Conservation (phyloP, 2,329 filamentous ascomycete species). For the Lasiodiplodia sp. region DNA sequence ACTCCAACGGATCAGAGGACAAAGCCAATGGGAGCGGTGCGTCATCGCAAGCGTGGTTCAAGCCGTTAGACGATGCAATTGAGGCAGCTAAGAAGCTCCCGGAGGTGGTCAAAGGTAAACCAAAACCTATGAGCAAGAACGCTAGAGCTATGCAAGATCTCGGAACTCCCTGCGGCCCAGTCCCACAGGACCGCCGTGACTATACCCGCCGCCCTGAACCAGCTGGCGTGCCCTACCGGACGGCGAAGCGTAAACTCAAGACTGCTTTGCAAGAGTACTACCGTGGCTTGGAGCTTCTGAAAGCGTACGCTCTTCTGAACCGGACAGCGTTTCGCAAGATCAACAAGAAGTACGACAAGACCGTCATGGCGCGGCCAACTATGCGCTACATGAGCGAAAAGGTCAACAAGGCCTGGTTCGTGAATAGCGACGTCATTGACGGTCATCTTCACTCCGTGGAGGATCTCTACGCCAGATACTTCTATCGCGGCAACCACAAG, state of each 20-base stretch:
- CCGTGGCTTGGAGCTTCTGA: constrained; percentile 86
- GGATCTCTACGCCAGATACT: constrained; percentile 92
- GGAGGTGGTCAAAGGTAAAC: constrained; percentile 22
- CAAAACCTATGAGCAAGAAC: constrained; percentile 11
- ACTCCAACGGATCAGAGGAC: background rate
- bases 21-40: background rate
- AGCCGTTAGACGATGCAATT: constrained; percentile 44
- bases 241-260: constrained; percentile 91
- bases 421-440: constrained; percentile 85
- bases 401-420: constrained; percentile 90
- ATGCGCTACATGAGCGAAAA: constrained; percentile 89
- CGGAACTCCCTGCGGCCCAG: constrained; percentile 51
- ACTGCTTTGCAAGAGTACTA: constrained; percentile 92
- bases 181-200: constrained; percentile 49
- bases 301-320: constrained; percentile 89
- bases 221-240: constrained; percentile 77
- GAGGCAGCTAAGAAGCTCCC: constrained; percentile 44
- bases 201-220: constrained; percentile 49
- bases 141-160: constrained; percentile 41
- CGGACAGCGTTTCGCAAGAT: constrained; percentile 95
- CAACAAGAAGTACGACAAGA: constrained; percentile 98
- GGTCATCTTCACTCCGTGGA: constrained; percentile 81
- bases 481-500: constrained; percentile 92
- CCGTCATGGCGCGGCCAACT: constrained; percentile 77
- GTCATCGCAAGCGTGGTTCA: constrained; percentile 2